Conservation (phyloP, 345 rosid genomes). For the Camelina hispida region DNA sequence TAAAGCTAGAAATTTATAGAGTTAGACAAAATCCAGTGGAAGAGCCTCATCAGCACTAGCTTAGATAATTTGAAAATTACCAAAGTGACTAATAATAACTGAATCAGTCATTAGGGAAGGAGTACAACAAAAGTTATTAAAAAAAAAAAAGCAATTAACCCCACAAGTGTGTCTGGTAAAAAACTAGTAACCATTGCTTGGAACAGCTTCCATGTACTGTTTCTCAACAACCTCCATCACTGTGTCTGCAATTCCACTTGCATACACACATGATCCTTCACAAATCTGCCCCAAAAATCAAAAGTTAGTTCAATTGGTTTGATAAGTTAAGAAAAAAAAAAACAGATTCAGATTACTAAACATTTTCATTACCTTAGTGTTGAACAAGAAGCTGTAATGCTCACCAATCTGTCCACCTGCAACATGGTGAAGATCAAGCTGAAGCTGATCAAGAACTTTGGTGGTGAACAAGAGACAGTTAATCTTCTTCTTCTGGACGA, state of each 20-base stretch:
- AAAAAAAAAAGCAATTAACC: neutral
- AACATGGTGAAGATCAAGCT: constrained; percentile 75
- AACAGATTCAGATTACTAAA: neutral
- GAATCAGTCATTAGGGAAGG: constrained; percentile 33
- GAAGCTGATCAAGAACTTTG: constrained; percentile 76
- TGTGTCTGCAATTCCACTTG: constrained; percentile 78
- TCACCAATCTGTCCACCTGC: constrained; percentile 88
- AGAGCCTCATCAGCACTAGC: constrained; percentile 13
- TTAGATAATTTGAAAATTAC: constrained; percentile 24
- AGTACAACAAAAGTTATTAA: neutral
- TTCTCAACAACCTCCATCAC: constrained; percentile 73
- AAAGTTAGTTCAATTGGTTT: neutral
- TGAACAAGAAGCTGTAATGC: constrained; percentile 72
- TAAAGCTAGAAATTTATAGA: constrained; percentile 32
- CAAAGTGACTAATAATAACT: constrained; percentile 24
- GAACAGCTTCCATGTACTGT: constrained; percentile 57
- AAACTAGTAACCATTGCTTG: constrained; percentile 43
- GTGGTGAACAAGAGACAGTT: constrained; percentile 72
- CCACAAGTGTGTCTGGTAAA: neutral
- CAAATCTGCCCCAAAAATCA: constrained; percentile 35
- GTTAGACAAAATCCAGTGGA: constrained; percentile 32
- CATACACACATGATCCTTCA: constrained; percentile 52
- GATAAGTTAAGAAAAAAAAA: neutral
- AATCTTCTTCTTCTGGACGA: constrained; percentile 75
- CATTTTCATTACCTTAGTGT: constrained; percentile 65